Conservation (phyloP, 352 stramenopile genomes). For the Phytophthora pluvialis region DNA sequence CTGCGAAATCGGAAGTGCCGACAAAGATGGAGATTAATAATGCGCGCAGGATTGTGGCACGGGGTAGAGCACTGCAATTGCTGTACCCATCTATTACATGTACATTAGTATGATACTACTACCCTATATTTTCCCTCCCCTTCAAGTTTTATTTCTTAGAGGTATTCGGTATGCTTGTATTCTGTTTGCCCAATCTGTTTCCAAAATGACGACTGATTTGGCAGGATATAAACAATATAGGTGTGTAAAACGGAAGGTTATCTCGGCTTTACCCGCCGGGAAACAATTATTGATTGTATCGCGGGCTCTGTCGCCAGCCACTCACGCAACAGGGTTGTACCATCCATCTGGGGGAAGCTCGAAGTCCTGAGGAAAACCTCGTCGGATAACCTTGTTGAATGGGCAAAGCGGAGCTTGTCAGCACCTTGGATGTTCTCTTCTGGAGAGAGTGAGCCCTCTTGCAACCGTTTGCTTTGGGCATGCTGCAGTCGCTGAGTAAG, state of each 20-base stretch:
- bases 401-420: conserved; percentile 2
- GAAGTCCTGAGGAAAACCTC: neutral
- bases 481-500: no score
- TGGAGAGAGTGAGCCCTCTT: no score
- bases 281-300: conserved; percentile 29
- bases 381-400: conserved; percentile 4
- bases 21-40: conserved; percentile 1
- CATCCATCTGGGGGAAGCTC: neutral
- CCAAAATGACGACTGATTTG: no score
- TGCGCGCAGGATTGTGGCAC: neutral
- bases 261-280: neutral
- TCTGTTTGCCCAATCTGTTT: no score
- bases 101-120: no score
- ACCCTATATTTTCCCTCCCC: no score
- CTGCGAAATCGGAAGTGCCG: conserved; percentile 22
- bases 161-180: no score
- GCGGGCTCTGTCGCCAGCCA: neutral
- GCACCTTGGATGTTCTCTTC: no score
- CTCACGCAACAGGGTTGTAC: neutral
- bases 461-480: no score
- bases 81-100: neutral
- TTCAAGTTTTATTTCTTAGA: no score
- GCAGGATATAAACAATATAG: no score
- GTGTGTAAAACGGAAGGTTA: no score
- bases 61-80: neutral